A percentile compares a stretch with the other conserved stretches of the same genome.
phyloP scores from a whole-genome alignment of 768 basidiomycete species.

The Xerocomus spinulosus region DNA sequence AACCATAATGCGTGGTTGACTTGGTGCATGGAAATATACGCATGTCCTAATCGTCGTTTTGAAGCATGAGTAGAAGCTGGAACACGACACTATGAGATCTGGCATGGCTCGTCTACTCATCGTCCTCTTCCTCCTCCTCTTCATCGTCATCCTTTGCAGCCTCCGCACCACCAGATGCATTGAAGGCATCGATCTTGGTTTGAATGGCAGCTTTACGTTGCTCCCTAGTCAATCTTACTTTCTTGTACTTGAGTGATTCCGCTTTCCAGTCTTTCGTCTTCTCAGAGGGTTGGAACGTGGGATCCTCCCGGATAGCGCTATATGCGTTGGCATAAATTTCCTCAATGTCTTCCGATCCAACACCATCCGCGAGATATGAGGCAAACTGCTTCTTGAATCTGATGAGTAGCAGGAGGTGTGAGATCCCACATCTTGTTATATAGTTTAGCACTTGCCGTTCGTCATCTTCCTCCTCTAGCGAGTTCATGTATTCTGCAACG shows the following conservation, averaged over 20 bases:
- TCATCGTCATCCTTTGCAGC: conserved; percentile 42
- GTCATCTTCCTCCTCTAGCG: conserved; percentile 98
- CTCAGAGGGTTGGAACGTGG: conserved; percentile 82
- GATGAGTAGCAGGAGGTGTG: conserved; percentile 3
- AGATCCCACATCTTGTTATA: background rate
- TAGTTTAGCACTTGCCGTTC: conserved; percentile 57
- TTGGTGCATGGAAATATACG: conserved; percentile 18
- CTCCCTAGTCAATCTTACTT: conserved; percentile 62
- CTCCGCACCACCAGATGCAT: conserved; percentile 50
- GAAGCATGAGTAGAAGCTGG: background rate
- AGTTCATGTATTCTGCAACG: conserved; percentile 99
- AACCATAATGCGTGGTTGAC: conserved; percentile 2
- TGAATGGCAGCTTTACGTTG: conserved; percentile 80
- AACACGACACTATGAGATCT: background rate
- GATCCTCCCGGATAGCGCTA: conserved; percentile 94
- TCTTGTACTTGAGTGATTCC: conserved; percentile 70
- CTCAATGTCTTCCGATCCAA: conserved; percentile 96
- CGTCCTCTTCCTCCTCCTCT: conserved; percentile 25
- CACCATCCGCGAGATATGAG: conserved; percentile 89
- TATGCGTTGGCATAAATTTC: conserved; percentile 93
- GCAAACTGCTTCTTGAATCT: conserved; percentile 99
- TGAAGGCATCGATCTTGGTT: conserved; percentile 87
- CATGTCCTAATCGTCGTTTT: conserved; percentile 15
- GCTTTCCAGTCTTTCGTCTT: conserved; percentile 91
- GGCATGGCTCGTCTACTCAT: conserved; percentile 48